Base-by-base conservation (phyloP, 805 yeast genomes). In the Metschnikowia henanensis region DNA sequence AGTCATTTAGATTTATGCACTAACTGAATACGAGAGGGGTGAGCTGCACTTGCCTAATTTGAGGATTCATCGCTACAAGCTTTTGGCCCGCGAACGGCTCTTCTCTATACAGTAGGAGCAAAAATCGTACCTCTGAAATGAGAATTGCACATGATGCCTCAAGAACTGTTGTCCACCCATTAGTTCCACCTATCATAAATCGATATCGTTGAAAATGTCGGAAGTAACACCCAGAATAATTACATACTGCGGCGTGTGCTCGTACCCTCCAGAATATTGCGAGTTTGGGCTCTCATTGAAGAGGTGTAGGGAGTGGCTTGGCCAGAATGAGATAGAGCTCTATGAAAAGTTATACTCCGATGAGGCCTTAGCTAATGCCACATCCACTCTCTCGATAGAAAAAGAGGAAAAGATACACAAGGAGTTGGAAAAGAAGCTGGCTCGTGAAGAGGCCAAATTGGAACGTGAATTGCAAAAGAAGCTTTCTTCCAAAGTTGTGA, bases 221-320 rank as follows among this genome's bases (percentile, higher is more conserved):
- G 66, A 64, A 50, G 51, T 64, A 17, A 43, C 30, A 8, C 66
- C 75, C n/a, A 60, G 48, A 43, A 17, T 48, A 10, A 78, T 83
- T 17, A 58, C 76, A 13, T 88, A 88, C 67, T 88, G 96, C 62
- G 89, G 80, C 5, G 77, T 87, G 12, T 88, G 96, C 61, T 68
- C 88, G 1, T 83, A 77, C 59, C 96, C 96, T n/a, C 88, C 88
- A 4, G 96, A 79, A 65, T 91, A 83, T 68, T 91, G 98, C 69
- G 97, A 92, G 61, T 91, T 91, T 60, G 94, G 96, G 10, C 87
- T 85, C 35, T 69, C 82, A 21, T 75, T 87, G 64, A 84, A 83
- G 60, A 80, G 87, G 59, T 91, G 98, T 68, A 88, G 86, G 56
- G 80, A 76, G 18, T 89, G 97, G 96, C 73, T 92, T 34, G 70